Evolutionary conservation across 176 grass and related monocot genomes (phyloP).

Genomic region (Pharus latifolius): DNA sequence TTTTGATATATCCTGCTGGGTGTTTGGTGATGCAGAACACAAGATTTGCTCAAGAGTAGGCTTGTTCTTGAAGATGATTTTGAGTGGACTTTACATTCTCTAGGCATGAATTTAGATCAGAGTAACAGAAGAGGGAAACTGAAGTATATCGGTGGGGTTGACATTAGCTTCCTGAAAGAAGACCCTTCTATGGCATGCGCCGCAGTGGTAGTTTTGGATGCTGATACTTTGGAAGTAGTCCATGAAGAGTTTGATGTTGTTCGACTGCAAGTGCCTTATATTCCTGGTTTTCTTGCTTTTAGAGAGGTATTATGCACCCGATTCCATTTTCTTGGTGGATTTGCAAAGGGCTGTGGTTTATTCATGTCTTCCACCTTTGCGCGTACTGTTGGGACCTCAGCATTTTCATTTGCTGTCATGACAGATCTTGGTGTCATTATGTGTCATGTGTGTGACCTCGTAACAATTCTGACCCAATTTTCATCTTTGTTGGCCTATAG

Average conservation of each 20-base stretch:
- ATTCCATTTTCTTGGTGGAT: not conserved
- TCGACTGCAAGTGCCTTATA: constrained; percentile 61
- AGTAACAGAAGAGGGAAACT: constrained; percentile 4
- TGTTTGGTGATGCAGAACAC: constrained; percentile 35
- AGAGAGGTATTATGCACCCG: constrained; percentile 42
- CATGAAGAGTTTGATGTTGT: constrained; percentile 75
- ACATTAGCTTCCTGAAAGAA: constrained; percentile 88
- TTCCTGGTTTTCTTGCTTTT: constrained; percentile 94
- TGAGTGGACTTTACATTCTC: constrained; percentile 36
- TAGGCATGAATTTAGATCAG: constrained; percentile 10
- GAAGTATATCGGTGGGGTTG: constrained; percentile 65
- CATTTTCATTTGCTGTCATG: not conserved
- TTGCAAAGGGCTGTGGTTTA: not conserved
- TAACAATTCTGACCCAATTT: not conserved
- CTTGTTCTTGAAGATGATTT: constrained; percentile 62
- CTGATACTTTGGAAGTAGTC: constrained; percentile 47
- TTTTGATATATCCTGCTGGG: not conserved
- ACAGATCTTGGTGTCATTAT: not conserved
- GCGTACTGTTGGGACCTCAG: not conserved
- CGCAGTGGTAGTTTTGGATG: constrained; percentile 57
- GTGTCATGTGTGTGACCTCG: not conserved
- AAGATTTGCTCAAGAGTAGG: constrained; percentile 62
- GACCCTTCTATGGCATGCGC: constrained; percentile 56
- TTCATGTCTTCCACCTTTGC: not conserved
- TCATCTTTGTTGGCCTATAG: not conserved